phyloP scores from a whole-genome alignment of 805 yeast genomes.

The Ogataea dorogensis region DNA sequence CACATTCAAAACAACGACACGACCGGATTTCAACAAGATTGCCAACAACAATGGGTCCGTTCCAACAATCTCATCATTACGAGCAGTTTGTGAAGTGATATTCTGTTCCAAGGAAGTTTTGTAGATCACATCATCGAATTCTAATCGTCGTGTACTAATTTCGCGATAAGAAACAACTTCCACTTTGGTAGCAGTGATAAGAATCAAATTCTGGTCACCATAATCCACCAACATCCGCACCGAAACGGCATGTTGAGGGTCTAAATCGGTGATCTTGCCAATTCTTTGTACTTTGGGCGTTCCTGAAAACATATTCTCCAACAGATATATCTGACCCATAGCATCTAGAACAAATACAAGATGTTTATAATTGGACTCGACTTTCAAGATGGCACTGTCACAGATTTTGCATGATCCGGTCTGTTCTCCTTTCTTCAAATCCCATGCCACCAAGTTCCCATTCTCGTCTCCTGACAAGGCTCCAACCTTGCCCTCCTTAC shows the following conservation, averaged over 20 bases:
- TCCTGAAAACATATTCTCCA: conserved; percentile 22
- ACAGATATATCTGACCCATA: conserved; percentile 25
- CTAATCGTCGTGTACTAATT: conserved; percentile 8
- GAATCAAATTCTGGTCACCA: conserved; percentile 28
- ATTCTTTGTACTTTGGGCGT: conserved; percentile 8
- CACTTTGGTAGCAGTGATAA: conserved; percentile 21
- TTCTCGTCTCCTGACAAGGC: conserved; percentile 32
- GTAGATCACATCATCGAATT: conserved; percentile 18
- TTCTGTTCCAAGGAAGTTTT: conserved; percentile 27
- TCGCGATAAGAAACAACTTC: conserved; percentile 23
- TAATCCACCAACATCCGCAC: conserved; percentile 31
- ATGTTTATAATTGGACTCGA: conserved; percentile 32
- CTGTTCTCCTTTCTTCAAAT: conserved; percentile 23
- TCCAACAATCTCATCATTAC: conserved; percentile 28
- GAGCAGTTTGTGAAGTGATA: conserved; percentile 10
- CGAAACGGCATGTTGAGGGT: conserved; percentile 14
- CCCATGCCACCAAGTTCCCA: conserved; percentile 35
- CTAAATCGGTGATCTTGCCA: conserved; percentile 6
- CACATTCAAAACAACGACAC: conserved; percentile 43
- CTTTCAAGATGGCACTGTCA: conserved; percentile 19
- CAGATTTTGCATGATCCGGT: conserved; percentile 16
- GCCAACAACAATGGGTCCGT: conserved; percentile 31
- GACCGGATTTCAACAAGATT: conserved; percentile 39
- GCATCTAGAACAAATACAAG: conserved; percentile 24
- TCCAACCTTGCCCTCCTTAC: conserved; percentile 29